Evolutionary conservation across 202 grass and related monocot genomes (phyloP).

Genomic region (Zizania palustris): DNA sequence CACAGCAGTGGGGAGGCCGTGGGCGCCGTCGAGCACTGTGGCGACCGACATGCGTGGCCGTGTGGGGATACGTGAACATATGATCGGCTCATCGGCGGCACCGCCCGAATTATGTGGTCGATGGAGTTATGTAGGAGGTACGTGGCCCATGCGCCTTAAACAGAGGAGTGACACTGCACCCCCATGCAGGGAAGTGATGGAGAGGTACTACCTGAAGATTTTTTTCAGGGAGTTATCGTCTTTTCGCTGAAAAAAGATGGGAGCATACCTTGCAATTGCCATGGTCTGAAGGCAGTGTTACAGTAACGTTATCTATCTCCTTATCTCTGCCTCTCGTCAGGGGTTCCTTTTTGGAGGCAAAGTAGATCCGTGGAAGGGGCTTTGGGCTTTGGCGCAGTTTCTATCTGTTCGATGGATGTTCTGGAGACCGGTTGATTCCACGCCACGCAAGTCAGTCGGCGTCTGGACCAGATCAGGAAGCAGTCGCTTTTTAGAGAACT

Average conservation of each 20-base stretch:
- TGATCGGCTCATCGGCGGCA: not conserved
- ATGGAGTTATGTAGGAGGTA: not conserved
- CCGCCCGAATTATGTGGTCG: not conserved
- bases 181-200: no score
- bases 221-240: no score
- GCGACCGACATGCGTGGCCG: not conserved
- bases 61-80: not conserved
- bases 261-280: no score
- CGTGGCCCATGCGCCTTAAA: no score
- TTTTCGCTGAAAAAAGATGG: no score
- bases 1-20: not conserved
- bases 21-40: not conserved
- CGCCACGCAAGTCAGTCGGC: not conserved
- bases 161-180: no score
- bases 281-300: no score
- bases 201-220: no score
- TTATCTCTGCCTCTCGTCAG: no score
- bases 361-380: not conserved
- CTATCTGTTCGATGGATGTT: not conserved
- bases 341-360: not conserved
- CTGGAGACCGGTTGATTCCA: not conserved
- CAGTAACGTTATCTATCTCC: no score
- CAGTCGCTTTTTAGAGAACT: not conserved
- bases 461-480: slow-evolving; percentile 3
- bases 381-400: not conserved